Base-by-base conservation (phyloP, 2,329 filamentous ascomycete genomes). In the Pseudogymnoascus sp. region DNA sequence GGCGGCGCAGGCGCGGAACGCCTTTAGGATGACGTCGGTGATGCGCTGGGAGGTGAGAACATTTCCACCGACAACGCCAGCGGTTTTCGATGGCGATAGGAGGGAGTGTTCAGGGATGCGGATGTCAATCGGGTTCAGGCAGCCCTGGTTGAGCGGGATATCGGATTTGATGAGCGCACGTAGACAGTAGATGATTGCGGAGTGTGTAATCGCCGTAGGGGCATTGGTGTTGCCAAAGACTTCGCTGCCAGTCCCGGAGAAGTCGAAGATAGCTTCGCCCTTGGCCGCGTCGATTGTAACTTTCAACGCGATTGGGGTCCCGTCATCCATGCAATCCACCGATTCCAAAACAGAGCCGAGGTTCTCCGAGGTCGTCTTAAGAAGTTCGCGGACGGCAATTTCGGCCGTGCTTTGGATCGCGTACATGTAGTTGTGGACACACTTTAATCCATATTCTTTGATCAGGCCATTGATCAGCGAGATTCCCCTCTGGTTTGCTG, bases 121-220 rank as follows among this genome's bases (percentile, higher is more conserved):
- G 70, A 93, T 87, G 60, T 84, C 80, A 68, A 93, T 89, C 0
- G 90, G 90, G 43, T 83, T 83, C 1, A 93, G 78, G 66, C 90
- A 95, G 66, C 90, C 90, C 74, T 93, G 90, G 77, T 93, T 93
- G 4, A 93, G 81, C 0, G 90, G 90, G n/a, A 93, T 92, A 69
- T 93, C 89, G 64, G 89, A 84, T 46, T 83, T 85, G 70, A 93
- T 90, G 66, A 95, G 81, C 69, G 87, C 90, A 50, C 90, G 84
- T 6, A 95, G 79, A 67, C 88, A 90, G 79, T 93, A 93, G 72
- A 93, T 93, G 70, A 93, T 91, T 43, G 89, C 89, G 19, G 84
- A 89, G 75, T 89, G 90, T 0, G 89, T 91, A 43, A 93, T 89
- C 2, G 90, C 89, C 73, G 90, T 84, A 0, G 89, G 90, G 0